Evolutionary conservation across 495 filamentous ascomycete genomes (phyloP).

Genomic region (Lineolata rhizophorae): DNA sequence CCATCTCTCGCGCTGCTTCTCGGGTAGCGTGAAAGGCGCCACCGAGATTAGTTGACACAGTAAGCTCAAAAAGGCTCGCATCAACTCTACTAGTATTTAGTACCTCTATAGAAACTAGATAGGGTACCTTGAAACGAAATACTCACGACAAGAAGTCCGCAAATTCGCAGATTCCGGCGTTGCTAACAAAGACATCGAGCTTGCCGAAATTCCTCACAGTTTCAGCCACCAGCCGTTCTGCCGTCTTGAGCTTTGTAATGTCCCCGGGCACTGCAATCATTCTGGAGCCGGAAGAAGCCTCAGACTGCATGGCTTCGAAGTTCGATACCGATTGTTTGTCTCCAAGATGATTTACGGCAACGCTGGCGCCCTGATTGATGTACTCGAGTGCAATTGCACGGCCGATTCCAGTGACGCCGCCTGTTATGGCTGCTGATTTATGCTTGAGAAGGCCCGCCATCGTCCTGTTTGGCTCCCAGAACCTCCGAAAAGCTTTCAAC

Average conservation of each 20-base stretch:
- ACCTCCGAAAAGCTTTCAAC: neutral
- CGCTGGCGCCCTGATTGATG: constrained; percentile 18
- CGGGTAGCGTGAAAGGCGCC: constrained; percentile 74
- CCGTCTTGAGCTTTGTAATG: constrained; percentile 17
- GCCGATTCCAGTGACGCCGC: constrained; percentile 26
- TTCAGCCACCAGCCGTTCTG: constrained; percentile 13
- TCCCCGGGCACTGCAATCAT: constrained; percentile 19
- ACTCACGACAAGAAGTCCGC: constrained; percentile 51
- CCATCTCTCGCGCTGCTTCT: constrained; percentile 67
- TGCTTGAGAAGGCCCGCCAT: neutral
- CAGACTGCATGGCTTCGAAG: constrained; percentile 13
- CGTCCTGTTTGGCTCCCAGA: neutral
- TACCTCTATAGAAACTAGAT: neutral
- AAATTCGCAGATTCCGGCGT: constrained; percentile 74
- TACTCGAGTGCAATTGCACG: constrained; percentile 19
- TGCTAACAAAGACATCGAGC: constrained; percentile 67
- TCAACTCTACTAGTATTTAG: too few species aligned
- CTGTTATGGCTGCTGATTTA: constrained; percentile 13
- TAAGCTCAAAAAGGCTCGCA: constrained; percentile 34
- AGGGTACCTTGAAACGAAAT: neutral
- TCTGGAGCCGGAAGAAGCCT: constrained; percentile 6
- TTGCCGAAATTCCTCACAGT: constrained; percentile 27
- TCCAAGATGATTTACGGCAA: constrained; percentile 20
- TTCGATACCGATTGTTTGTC: constrained; percentile 14
- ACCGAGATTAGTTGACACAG: constrained; percentile 57